Evolutionary conservation across 164 flowering plant species (phyloP).

Genomic region (Stephania cephalantha): DNA sequence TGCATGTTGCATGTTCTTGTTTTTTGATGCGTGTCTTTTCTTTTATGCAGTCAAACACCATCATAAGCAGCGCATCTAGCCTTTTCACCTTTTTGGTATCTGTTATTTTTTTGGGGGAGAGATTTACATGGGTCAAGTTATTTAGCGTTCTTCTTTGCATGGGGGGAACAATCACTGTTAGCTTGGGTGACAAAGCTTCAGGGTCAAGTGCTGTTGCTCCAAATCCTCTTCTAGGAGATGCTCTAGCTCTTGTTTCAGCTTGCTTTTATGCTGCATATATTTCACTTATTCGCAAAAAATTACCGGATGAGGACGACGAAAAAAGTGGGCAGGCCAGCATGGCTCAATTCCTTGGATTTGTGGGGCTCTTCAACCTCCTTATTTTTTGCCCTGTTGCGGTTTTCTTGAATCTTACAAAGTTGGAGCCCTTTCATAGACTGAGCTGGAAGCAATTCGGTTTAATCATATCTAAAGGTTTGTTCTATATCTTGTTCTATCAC

Average conservation of each 20-base stretch:
- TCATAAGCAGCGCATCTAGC: slow-evolving; percentile 89
- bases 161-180: slow-evolving; percentile 90
- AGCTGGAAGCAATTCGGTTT: slow-evolving; percentile 75
- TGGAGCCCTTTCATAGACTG: slow-evolving; percentile 59
- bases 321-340: slow-evolving; percentile 58
- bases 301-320: slow-evolving; percentile 72
- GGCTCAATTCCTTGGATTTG: slow-evolving; percentile 93
- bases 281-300: slow-evolving; percentile 74
- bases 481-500: not conserved
- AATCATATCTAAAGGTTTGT: slow-evolving; percentile 81
- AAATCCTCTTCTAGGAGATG: slow-evolving; percentile 80
- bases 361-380: slow-evolving; percentile 81
- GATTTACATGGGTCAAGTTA: slow-evolving; percentile 87
- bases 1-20: not conserved
- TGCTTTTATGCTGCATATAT: slow-evolving; percentile 79
- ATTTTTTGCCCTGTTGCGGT: slow-evolving; percentile 86
- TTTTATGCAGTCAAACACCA: slow-evolving; percentile 77
- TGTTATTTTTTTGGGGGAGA: slow-evolving; percentile 75
- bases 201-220: slow-evolving; percentile 40
- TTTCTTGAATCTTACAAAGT: slow-evolving; percentile 48
- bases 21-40: slow-evolving; percentile 4
- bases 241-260: slow-evolving; percentile 71
- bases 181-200: slow-evolving; percentile 62
- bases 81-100: slow-evolving; percentile 88
- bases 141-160: slow-evolving; percentile 88